Evolutionary conservation across 257 asterid genomes (phyloP).

Genomic region (Solanum etuberosum): DNA sequence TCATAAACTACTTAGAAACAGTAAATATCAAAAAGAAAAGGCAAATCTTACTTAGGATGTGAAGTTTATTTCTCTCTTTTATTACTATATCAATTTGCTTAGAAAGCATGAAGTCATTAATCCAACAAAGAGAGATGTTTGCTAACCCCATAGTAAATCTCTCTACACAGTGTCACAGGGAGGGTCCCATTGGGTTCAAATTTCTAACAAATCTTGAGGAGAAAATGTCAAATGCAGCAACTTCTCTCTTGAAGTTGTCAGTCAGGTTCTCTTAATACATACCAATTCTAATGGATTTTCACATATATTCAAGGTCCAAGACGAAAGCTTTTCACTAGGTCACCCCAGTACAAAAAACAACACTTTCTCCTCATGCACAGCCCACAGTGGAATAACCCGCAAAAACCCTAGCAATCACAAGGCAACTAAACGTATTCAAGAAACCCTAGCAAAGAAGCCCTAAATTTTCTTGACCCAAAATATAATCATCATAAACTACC

Average conservation of each 20-base stretch:
- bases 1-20: not conserved
- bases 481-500: not conserved
- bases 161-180: not conserved
- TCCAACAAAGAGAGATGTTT: not conserved
- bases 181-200: not conserved
- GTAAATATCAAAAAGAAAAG: not conserved
- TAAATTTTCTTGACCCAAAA: constrained; percentile 2
- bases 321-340: not conserved
- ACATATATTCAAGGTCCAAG: not conserved
- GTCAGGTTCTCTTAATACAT: not conserved
- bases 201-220: not conserved
- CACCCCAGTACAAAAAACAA: not conserved
- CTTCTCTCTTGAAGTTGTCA: not conserved
- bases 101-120: not conserved
- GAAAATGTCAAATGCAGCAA: not conserved
- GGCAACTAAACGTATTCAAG: not conserved
- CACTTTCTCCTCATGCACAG: not conserved
- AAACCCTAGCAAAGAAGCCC: constrained; percentile 30
- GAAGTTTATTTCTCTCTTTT: constrained; percentile 12
- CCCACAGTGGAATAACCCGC: not conserved
- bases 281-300: not conserved
- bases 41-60: constrained; percentile 51
- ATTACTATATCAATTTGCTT: not conserved
- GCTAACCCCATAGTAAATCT: not conserved
- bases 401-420: not conserved